Evolutionary conservation across 345 rosid genomes (phyloP), one percentile per base, ranked within the genome.

Genomic region (Microcos paniculata): DNA sequence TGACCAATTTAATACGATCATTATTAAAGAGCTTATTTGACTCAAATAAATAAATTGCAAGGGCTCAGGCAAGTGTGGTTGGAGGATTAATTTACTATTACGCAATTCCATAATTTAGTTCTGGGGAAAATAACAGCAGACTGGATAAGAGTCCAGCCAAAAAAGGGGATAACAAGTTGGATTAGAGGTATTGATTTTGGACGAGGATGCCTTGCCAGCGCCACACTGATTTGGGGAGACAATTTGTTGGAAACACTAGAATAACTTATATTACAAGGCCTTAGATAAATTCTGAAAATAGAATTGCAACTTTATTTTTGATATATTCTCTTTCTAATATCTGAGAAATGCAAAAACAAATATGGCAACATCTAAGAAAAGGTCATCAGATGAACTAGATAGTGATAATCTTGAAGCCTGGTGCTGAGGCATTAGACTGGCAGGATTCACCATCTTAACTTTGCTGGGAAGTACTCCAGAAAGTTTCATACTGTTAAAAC

Each of bases 391-490:
- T 62, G 43, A 35, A 33, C 40, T 19, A 18, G 10, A 8, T 42
- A 42, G 45, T n/a, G n/a, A 64, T 8, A 8, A 10, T 19, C 24
- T 49, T 49, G 10, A 7, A 69, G 72, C 40, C 45, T 9, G 46
- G 19, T 8, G 46, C 49, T 0, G 0, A 38, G 46, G 26, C 4
- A 15, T 28, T 24, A 31, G 24, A 23, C 35, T 11, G 42, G 55
- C 10, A 4, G 35, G 15, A 43, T 65, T 84, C 81, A 84, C 87
- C 87, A 84, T 64, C 78, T 84, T 38, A 84, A 72, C 70, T 80
- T 84, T 23, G 80, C 78, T 1, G 87, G 85, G 68, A 84, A 84
- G 66, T 82, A 84, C 87, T 84, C 85, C 79, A 67, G 62, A 31
- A 81, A 70, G 38, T 26, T 18, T 19, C 6, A 30, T n/a, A 4